Evolutionary conservation across 176 grass and related monocot species (phyloP), one percentile per base, ranked within the genome.

Genomic region (Carex kokanica): DNA sequence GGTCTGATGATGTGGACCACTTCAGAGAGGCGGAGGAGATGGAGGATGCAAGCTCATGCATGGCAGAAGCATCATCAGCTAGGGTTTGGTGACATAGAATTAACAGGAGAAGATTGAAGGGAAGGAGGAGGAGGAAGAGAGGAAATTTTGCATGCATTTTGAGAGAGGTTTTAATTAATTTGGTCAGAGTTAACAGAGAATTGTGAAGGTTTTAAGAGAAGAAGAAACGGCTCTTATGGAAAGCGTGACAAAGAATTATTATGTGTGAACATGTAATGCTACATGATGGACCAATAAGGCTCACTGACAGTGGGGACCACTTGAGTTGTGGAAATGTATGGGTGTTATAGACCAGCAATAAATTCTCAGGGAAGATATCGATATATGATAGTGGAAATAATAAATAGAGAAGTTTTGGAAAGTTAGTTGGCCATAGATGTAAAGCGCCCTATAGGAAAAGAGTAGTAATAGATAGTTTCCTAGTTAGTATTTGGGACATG

Each of bases 1-100:
- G 88, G 6, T 89, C 88, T 24, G 79, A 40, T 27, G 84, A 51
- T n/a, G 14, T 6, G 6, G 70, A 83, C 88, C 88, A 89, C 34
- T 60, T 77, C 18, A 89, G 71, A 27, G 71, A 25, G 3, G 49
- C 11, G 16, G 84, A 64, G 43, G 80, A 51, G 13, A 63, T 40
- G 51, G 85, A 75, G 5, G 60, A 64, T 34, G 88, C 79, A 18
- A 89, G 60, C n/a, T 74, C 72, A 43, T 64, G 72, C 88, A 89
- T 86, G 53, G 79, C 84, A 0, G 80, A 80, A 8, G 73, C 58
- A 82, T 89, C 88, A 12, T 85, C 80, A 31, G 70, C n/a, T 38
- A 36, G 23, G 17, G 36, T 43, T 31, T 20, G 13, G 24, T 24
- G 3, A 60, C 24, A 54, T 23, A 16, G 20, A 49, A 60, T 6